Conservation (phyloP, 2,329 filamentous ascomycete species). For the Escovopsis sp. region DNA sequence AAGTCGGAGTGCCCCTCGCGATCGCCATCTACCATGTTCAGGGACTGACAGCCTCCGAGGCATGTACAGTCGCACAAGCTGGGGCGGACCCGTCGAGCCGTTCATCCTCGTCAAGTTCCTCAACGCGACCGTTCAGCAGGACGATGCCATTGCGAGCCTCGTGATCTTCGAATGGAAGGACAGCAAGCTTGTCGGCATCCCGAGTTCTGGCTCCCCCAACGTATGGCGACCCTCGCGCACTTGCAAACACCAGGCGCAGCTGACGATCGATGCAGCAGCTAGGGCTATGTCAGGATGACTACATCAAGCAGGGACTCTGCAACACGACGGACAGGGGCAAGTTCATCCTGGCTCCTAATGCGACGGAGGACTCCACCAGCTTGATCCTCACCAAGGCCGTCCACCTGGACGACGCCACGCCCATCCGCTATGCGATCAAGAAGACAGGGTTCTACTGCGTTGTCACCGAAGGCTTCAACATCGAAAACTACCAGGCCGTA, state of each 20-base stretch:
- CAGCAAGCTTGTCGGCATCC: conserved; percentile 60
- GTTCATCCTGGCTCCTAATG: conserved; percentile 69
- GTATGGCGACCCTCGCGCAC: conserved; percentile 24
- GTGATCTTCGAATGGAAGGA: conserved; percentile 94
- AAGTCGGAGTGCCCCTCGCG: neutral
- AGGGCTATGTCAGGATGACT: conserved; percentile 54
- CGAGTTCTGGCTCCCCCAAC: conserved; percentile 37
- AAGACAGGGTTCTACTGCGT: conserved; percentile 97
- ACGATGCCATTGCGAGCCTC: conserved; percentile 66
- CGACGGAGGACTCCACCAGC: conserved; percentile 53
- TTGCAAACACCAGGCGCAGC: conserved; percentile 30
- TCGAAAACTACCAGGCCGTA: conserved; percentile 59
- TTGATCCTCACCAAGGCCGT: conserved; percentile 68
- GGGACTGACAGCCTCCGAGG: conserved; percentile 28
- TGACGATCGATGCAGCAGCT: neutral
- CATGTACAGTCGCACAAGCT: conserved; percentile 85
- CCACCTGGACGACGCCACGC: conserved; percentile 59
- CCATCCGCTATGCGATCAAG: conserved; percentile 69
- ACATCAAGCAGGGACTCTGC: conserved; percentile 56
- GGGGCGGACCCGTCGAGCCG: conserved; percentile 78
- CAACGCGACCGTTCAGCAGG: conserved; percentile 38
- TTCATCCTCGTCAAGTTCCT: conserved; percentile 79
- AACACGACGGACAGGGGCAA: conserved; percentile 63
- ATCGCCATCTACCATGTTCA: neutral
- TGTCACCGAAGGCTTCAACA: conserved; percentile 56